phyloP scores from a whole-genome alignment of 192 early-diverging fungal species.

The Spinellus fusiger region DNA sequence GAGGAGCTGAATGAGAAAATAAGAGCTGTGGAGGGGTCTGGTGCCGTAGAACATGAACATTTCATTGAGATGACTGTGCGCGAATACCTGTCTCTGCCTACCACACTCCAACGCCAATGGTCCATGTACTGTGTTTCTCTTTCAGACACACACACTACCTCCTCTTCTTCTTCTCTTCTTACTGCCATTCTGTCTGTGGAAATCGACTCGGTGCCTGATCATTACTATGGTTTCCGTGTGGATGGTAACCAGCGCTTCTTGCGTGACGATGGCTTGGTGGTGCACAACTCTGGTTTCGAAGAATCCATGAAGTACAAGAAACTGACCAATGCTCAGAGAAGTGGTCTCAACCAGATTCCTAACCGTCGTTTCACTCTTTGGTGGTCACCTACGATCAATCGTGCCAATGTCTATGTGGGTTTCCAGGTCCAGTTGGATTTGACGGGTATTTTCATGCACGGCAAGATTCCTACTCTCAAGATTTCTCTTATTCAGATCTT shows the following conservation, averaged over 20 bases:
- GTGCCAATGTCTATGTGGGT: constrained; percentile 94
- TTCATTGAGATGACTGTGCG: constrained; percentile 23
- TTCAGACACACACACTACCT: too few species aligned
- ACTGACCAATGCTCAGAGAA: constrained; percentile 96
- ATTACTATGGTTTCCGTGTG: constrained; percentile 43
- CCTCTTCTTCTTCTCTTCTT: too few species aligned
- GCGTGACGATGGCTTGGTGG: constrained; percentile 28
- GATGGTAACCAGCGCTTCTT: constrained; percentile 51
- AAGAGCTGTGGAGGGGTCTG: constrained; percentile 4
- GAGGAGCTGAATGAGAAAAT: neutral
- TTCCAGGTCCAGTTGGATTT: constrained; percentile 99
- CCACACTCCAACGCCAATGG: neutral
- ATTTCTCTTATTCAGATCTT: constrained; percentile 99
- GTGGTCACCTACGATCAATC: constrained; percentile 99
- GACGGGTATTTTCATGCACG: constrained; percentile 99
- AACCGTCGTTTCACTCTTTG: constrained; percentile 99
- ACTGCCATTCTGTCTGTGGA: too few species aligned
- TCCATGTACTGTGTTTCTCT: neutral
- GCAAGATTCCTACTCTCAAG: constrained; percentile 98
- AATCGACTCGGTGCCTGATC: constrained; percentile 3
- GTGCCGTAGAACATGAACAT: neutral
- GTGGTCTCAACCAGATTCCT: constrained; percentile 98
- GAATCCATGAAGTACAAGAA: constrained; percentile 94
- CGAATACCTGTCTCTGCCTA: neutral
- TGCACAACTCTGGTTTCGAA: constrained; percentile 54